A percentile compares a stretch with the other conserved stretches of the same genome.
Evolutionary conservation across 768 basidiomycete species (phyloP).

Genomic region (Leccinum variicolor): DNA sequence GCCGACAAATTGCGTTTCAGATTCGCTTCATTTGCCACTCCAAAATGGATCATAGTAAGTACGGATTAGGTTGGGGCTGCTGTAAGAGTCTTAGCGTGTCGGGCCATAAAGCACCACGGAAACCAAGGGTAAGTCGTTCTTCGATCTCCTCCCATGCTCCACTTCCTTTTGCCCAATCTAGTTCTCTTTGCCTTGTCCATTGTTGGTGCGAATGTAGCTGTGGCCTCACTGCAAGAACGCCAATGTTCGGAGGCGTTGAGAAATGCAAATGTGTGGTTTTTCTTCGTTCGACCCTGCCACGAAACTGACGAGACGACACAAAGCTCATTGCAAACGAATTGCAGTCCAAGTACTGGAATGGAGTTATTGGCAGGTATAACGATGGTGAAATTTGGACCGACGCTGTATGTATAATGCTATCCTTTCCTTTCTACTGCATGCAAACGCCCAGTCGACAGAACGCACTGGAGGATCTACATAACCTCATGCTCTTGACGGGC

Average conservation of each 20-base stretch:
- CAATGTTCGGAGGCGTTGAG: constrained; percentile 8
- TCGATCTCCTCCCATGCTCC: constrained; percentile 1
- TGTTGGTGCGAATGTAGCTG: neutral
- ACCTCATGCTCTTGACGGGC: constrained; percentile 52
- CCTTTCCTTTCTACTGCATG: neutral
- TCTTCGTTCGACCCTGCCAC: neutral
- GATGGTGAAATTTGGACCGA: constrained; percentile 56
- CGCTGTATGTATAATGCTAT: constrained; percentile 34
- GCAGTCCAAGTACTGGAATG: constrained; percentile 39
- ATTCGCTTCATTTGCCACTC: too few species aligned
- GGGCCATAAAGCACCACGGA: too few species aligned
- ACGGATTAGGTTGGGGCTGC: neutral
- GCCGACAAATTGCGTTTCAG: too few species aligned
- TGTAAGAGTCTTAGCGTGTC: too few species aligned
- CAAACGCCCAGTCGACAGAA: constrained; percentile 36
- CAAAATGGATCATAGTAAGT: too few species aligned
- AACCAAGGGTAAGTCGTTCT: too few species aligned
- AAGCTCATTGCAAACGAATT: constrained; percentile 27
- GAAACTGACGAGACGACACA: neutral
- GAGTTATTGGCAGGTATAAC: constrained; percentile 40
- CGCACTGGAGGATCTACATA: constrained; percentile 54
- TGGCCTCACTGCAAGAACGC: neutral
- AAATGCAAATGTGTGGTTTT: constrained; percentile 11
- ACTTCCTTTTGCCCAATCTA: neutral
- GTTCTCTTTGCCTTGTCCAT: neutral